Evolutionary conservation across 495 filamentous ascomycete species (phyloP).

Genomic region (Chaetomium fimeti): DNA sequence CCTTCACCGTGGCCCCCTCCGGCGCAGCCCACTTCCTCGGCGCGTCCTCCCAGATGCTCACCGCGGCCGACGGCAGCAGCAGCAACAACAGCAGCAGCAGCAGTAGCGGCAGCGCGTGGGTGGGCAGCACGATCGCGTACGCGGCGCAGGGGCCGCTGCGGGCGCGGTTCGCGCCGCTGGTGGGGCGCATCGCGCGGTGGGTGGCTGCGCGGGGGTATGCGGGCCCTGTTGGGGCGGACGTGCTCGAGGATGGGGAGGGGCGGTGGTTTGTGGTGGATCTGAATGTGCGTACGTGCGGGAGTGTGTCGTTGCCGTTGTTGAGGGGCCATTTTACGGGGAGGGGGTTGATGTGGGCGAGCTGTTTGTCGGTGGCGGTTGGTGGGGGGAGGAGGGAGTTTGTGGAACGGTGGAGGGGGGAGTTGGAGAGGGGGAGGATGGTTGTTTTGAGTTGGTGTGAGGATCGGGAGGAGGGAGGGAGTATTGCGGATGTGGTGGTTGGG

Average conservation of each 20-base stretch:
- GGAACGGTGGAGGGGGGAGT: conserved; percentile 24
- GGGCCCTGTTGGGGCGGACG: conserved; percentile 38
- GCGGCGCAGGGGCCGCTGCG: conserved; percentile 27
- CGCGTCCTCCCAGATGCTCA: conserved; percentile 34
- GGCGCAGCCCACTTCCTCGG: conserved; percentile 31
- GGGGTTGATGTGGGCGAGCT: conserved; percentile 31
- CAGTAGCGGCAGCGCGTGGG: conserved; percentile 35
- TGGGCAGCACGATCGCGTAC: conserved; percentile 36
- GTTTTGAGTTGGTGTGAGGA: conserved; percentile 38
- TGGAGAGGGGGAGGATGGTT: conserved; percentile 28
- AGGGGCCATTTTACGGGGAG: conserved; percentile 26
- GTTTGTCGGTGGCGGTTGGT: conserved; percentile 24
- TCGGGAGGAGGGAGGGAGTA: conserved; percentile 18
- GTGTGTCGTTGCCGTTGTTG: conserved; percentile 31
- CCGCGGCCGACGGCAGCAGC: neutral
- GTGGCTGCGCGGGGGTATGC: conserved; percentile 31
- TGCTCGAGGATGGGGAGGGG: conserved; percentile 18
- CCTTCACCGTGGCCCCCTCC: conserved; percentile 31
- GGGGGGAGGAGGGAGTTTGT: conserved; percentile 26
- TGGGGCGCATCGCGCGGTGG: conserved; percentile 29
- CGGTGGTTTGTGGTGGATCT: conserved; percentile 35
- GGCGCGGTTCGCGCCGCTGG: conserved; percentile 24
- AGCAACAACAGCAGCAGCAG: no score
- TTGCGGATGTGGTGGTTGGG: conserved; percentile 35
- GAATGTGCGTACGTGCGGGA: conserved; percentile 39